Conservation (phyloP, 2,329 filamentous ascomycete species). For the Trichoderma aggressivum region DNA sequence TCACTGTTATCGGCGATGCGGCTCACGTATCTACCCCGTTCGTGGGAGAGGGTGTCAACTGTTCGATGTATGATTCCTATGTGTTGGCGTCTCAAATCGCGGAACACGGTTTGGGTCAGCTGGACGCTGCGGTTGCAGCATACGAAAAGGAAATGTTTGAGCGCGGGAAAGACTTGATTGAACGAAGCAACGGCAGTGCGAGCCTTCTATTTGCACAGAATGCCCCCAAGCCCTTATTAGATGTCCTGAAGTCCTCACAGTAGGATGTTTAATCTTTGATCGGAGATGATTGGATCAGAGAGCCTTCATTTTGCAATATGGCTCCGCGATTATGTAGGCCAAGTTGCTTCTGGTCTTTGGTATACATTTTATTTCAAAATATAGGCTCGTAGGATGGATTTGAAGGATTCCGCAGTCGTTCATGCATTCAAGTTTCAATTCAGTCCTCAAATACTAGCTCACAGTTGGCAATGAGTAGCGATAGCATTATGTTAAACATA, state of each 20-base stretch:
- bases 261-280: background rate
- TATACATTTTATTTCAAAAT: background rate
- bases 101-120: background rate
- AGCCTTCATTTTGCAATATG: background rate
- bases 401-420: background rate
- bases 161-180: background rate
- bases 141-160: constrained; percentile 15
- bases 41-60: constrained; percentile 15
- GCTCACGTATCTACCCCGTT: constrained; percentile 2
- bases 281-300: background rate
- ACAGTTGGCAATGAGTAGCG: background rate
- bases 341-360: background rate
- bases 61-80: constrained; percentile 3
- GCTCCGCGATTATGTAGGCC: background rate
- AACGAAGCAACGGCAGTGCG: background rate
- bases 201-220: background rate
- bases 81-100: background rate
- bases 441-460: background rate
- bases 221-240: background rate
- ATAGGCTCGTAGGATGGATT: background rate
- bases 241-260: background rate
- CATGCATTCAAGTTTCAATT: background rate
- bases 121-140: background rate
- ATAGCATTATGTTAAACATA: background rate
- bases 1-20: constrained; percentile 2